A percentile compares a stretch with the other conserved stretches of the same genome.
Evolutionary conservation across 495 filamentous ascomycete genomes (phyloP).

Genomic region (Daldinia decipiens): DNA sequence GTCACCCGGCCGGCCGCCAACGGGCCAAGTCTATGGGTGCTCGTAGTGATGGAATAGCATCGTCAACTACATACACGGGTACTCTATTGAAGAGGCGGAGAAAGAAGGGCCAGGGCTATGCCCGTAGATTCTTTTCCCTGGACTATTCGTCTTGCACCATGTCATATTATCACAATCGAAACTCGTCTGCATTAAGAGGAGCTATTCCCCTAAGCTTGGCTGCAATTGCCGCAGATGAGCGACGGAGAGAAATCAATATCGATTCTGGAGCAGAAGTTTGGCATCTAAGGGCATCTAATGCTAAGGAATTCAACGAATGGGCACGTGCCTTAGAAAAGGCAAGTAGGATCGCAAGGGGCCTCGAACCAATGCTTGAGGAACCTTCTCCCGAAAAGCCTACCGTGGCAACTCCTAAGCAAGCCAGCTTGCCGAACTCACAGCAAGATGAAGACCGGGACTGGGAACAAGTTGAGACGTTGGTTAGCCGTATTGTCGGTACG

Average conservation of each 20-base stretch:
- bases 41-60: conserved; percentile 51
- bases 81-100: conserved; percentile 86
- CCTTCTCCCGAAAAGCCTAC: conserved; percentile 35
- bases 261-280: conserved; percentile 97
- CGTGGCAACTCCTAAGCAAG: conserved; percentile 35
- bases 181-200: conserved; percentile 88
- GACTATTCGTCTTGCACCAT: conserved; percentile 91
- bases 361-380: conserved; percentile 53
- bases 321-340: conserved; percentile 84
- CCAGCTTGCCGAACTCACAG: conserved; percentile 40
- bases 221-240: conserved; percentile 87
- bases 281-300: conserved; percentile 87
- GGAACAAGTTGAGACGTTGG: conserved; percentile 81
- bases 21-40: conserved; percentile 47
- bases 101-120: conserved; percentile 93
- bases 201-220: conserved; percentile 92
- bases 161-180: conserved; percentile 94
- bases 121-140: conserved; percentile 90
- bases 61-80: conserved; percentile 69
- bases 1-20: conserved; percentile 48
- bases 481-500: conserved; percentile 84
- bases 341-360: conserved; percentile 63
- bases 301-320: conserved; percentile 88
- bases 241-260: conserved; percentile 89
- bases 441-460: conserved; percentile 81